A percentile compares a stretch with the other conserved stretches of the same genome.
These are phyloP conservation scores for Middelhovenomyces tepae DNA, from an alignment of 805 yeast species.

Conservation along the genomic window DNA sequence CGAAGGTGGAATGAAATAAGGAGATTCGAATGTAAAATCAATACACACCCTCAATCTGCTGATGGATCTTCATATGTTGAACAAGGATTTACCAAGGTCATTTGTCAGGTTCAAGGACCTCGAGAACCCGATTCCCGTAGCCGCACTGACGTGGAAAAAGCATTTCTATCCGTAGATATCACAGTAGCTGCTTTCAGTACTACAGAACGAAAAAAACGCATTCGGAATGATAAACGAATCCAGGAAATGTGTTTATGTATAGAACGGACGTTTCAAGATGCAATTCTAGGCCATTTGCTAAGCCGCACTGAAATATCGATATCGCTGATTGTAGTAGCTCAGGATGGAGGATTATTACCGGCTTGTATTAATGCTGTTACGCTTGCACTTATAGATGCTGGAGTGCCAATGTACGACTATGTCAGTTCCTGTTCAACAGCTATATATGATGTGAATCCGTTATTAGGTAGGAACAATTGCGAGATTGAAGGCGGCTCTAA, in stretches of 20 bases:
- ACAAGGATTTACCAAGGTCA: slow-evolving; percentile 84
- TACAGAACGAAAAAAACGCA: slow-evolving; percentile 59
- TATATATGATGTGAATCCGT: slow-evolving; percentile 62
- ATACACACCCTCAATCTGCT: slow-evolving; percentile 72
- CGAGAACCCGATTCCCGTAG: slow-evolving; percentile 63
- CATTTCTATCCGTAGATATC: slow-evolving; percentile 54
- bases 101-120: slow-evolving; percentile 84
- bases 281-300: slow-evolving; percentile 62
- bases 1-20: slow-evolving; percentile 92
- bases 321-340: slow-evolving; percentile 66
- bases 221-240: slow-evolving; percentile 44
- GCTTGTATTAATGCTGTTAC: slow-evolving; percentile 79
- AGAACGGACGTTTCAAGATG: slow-evolving; percentile 35
- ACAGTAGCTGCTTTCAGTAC: slow-evolving; percentile 77
- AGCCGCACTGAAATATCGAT: slow-evolving; percentile 79
- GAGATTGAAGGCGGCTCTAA: too few relatives aligned
- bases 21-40: slow-evolving; percentile 66
- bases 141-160: slow-evolving; percentile 36
- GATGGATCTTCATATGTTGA: slow-evolving; percentile 92
- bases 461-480: too few relatives aligned
- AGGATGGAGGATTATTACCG: slow-evolving; percentile 84
- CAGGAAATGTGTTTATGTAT: slow-evolving; percentile 29
- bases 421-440: slow-evolving; percentile 78
- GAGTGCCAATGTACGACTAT: slow-evolving; percentile 88
- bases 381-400: slow-evolving; percentile 88